Evolutionary conservation across 2,329 filamentous ascomycete genomes (phyloP), one percentile per base, ranked within the genome.

Genomic region (Bipolaris cookei): DNA sequence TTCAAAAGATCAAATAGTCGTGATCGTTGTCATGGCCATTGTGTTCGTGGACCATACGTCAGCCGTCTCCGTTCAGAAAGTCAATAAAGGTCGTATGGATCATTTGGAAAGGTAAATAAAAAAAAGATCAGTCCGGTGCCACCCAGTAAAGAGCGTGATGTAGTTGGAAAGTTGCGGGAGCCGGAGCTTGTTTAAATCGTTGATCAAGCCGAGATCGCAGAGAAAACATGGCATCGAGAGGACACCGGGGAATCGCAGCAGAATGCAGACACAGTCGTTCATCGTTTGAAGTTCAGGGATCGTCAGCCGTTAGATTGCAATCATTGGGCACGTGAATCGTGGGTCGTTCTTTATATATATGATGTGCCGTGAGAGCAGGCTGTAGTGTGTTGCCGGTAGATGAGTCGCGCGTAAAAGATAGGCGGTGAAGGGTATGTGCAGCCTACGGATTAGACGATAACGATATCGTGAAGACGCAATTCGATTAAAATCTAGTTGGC

Each of bases 401-500:
- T 72, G 69, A 70, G 61, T 64, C 41, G 44, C 43, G 61, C 50
- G 39, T 56, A 54, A 62, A 66, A 23, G 45, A 62, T 58, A 61
- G 52, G 48, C 54, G 47, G 58, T 59, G 53, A 58, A 62, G 59
- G 54, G 45, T 42, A 59, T 62, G 41, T 58, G 58, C 54, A 61
- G 56, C 53, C 50, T 49, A 59, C 47, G 60, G 46, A 62, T 56
- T 58, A 61, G 42, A 47, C 46, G 37, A 34, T 59, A 37, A 35
- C 59, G 34, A 61, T 44, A 34, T 47, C 34, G 41, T 50, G 45
- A 49, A 38, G 41, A 42, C 8, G 34, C 45, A 46, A 32, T 41
- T 41, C 28, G 49, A 56, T 14, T 23, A 35, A 20, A 43, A 42
- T 45, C 61, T 84, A 96, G 81, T 96, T 96, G 72, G 94, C 91